Evolutionary conservation across 345 rosid genomes (phyloP), one percentile per base, ranked within the genome.

Genomic region (Euclidium syriacum): DNA sequence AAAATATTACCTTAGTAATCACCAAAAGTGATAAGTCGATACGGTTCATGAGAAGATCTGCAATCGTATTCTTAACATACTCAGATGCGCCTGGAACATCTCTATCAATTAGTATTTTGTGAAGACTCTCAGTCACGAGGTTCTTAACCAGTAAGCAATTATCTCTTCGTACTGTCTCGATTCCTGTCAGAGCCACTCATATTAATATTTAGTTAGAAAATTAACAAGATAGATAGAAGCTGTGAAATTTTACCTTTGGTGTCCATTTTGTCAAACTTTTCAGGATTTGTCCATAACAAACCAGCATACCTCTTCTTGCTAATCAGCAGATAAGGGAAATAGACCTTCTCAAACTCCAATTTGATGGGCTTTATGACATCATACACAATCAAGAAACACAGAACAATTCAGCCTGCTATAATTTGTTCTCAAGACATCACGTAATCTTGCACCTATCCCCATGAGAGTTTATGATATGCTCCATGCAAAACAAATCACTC

Each of bases 291-390:
- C 97, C 97, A 94, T 42, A 69, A 77, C 75, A 94, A 80, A 75
- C 99, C 99, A 77, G 99, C 97, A 79, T 94, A 94, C 78, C 96
- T 84, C 82, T 94, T 94, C 85, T 94, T 94, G 83, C 90, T 90
- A 59, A 94, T 94, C 79, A 94, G 76, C 35, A 94, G 78, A 72
- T 85, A 94, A 23, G 97, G 99, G 70, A 75, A 90, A 66, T 94
- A 94, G 35, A 94, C 96, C 81, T 94, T 94, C 84, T 94, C 99
- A 49, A 94, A 94, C 80, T 94, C 99, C 65, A 90, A 81, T 79
- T 87, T 90, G 79, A 94, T 94, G 67, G 97, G 99, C 99, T 94
- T 77, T 52, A 77, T n/a, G 70, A 74, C 20, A 62, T 65, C 75
- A 68, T 29, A 44, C 32, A 43, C 63, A 55, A 63, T 47, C 44